Base-by-base conservation (phyloP, 768 basidiomycete genomes). In the Mycena crocata region DNA sequence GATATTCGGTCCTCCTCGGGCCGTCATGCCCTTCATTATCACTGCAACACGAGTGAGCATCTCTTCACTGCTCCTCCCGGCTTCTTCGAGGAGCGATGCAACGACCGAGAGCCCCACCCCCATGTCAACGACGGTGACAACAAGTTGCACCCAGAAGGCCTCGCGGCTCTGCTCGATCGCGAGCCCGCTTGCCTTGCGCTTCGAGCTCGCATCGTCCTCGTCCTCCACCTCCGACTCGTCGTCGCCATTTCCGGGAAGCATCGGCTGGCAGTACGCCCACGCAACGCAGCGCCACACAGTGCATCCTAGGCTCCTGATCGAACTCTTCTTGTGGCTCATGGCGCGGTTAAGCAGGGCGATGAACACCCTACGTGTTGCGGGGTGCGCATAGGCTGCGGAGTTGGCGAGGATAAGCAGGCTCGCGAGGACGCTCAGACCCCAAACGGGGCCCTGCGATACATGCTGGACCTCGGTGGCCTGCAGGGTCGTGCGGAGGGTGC, bases 361-460 rank as follows among this genome's bases (percentile, higher is more conserved):
- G 21, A 92, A 74, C 30, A 80, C 78, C 15, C 85, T 82, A 35
- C 82, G 81, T 24, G 87, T 74, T 51, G 80, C 80, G 34, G 72
- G 58, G 59, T 87, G 81, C 39, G 81, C 79, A 64, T 78, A 86
- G 26, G 91, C 77, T 4, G 79, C 78, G 3, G 89, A 84, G 1
- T 90, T 87, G 3, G 92, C 81, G n/a, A 94, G 79, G 40, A 90
- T 87, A 49, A 92, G 82, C 56, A 94, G 78, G 65, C 84, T 83
- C 0, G 90, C 87, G 2, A 93, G 78, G 34, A 93, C 89, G 64
- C 85, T 86, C 57, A 93, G 80, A 6, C 86, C 89, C 93, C 93
- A 94, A 1, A 91, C 88, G 12, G 93, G 92, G 1, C 92, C 92
- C 71, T 93, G 90, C 1, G 92, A 90, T 10, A 85, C 85, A 66